Conservation (phyloP, 2,329 filamentous ascomycete genomes). For the Chalaropsis ovoidea region DNA sequence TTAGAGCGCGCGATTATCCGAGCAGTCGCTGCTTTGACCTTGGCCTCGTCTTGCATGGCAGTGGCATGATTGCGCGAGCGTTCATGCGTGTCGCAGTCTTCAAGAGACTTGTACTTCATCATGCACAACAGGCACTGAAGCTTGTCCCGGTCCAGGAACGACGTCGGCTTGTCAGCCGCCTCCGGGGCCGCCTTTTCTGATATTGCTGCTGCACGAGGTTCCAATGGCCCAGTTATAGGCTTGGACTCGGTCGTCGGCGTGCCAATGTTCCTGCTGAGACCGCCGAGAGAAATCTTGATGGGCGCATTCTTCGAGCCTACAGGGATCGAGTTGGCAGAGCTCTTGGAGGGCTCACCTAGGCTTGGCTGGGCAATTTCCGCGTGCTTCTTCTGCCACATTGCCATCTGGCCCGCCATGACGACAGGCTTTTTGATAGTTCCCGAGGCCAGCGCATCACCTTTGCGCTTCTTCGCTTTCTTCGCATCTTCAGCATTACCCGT, state of each 20-base stretch:
- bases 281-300: constrained; percentile 32
- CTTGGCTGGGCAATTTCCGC: constrained; percentile 32
- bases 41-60: constrained; percentile 35
- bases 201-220: neutral
- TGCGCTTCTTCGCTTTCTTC: constrained; percentile 45
- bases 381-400: constrained; percentile 39
- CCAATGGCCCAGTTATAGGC: neutral
- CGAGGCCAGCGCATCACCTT: constrained; percentile 36
- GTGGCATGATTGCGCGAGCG: constrained; percentile 37
- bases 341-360: constrained; percentile 8
- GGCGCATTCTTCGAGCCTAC: constrained; percentile 23
- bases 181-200: constrained; percentile 14
- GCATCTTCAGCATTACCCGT: constrained; percentile 27
- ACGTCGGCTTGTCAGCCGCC: constrained; percentile 30
- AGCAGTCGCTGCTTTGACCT: constrained; percentile 41
- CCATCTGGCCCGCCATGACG: constrained; percentile 38
- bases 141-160: constrained; percentile 49
- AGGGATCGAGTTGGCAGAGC: constrained; percentile 18
- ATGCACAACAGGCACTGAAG: constrained; percentile 40
- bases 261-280: constrained; percentile 19
- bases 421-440: constrained; percentile 34
- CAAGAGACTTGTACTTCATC: constrained; percentile 39
- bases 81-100: constrained; percentile 38
- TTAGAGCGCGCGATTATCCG: constrained; percentile 33
- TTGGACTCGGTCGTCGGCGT: constrained; percentile 12